Conservation (phyloP, 2,329 filamentous ascomycete species). For the Phyllosticta citribraziliensis region DNA sequence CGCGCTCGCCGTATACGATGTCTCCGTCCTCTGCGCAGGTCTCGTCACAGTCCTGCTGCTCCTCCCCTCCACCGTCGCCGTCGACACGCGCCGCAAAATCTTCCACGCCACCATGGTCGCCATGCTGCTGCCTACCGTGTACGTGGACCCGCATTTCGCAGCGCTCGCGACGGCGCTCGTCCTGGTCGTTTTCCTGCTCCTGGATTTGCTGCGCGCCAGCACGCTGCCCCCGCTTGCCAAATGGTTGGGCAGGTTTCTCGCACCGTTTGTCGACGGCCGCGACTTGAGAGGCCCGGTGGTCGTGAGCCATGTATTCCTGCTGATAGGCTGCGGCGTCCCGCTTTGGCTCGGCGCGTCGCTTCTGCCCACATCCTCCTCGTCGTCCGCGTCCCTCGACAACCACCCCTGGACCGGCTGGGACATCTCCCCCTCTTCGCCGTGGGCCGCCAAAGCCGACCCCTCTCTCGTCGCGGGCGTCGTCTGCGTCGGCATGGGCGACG, state of each 20-base stretch:
- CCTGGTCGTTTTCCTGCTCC: constrained; percentile 73
- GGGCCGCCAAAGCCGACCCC: constrained; percentile 51
- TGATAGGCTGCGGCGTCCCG: constrained; percentile 90
- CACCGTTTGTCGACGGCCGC: constrained; percentile 87
- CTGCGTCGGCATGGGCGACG: constrained; percentile 91
- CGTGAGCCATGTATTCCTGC: constrained; percentile 88
- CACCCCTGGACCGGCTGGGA: constrained; percentile 66
- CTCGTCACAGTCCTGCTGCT: constrained; percentile 61
- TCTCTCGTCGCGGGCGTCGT: constrained; percentile 89
- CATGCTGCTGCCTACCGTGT: constrained; percentile 84
- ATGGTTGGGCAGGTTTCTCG: constrained; percentile 75
- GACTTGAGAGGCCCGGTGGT: constrained; percentile 91
- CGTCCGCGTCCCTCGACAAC: constrained; percentile 32
- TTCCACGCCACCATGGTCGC: constrained; percentile 98
- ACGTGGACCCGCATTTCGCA: constrained; percentile 75
- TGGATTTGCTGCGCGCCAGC: constrained; percentile 82
- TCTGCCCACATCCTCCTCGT: not conserved
- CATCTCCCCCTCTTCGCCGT: constrained; percentile 29
- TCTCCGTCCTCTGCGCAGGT: constrained; percentile 57
- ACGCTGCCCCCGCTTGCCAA: constrained; percentile 84
- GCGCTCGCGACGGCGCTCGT: constrained; percentile 70
- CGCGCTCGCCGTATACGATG: constrained; percentile 63
- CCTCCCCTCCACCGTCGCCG: constrained; percentile 69
- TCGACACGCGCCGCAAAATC: constrained; percentile 91
- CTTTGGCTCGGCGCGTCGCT: constrained; percentile 56